These are phyloP conservation scores for Cladophialophora psammophila DNA, from an alignment of 2,329 filamentous ascomycete genomes.

Conservation along the genomic window DNA sequence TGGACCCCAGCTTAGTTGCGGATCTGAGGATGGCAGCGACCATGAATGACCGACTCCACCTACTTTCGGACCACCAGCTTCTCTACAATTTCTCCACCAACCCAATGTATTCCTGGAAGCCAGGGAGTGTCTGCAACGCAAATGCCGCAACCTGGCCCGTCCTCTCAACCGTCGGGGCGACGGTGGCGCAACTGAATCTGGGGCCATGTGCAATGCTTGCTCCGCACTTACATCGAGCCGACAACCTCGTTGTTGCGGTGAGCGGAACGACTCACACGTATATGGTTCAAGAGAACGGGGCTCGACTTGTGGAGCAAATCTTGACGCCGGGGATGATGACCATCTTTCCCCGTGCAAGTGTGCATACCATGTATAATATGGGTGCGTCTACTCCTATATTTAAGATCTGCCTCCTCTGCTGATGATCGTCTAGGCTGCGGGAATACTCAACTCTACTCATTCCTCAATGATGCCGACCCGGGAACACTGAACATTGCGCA, in stretches of 20 bases:
- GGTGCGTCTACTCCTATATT: conserved; percentile 39
- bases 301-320: conserved; percentile 47
- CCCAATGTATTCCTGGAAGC: conserved; percentile 28
- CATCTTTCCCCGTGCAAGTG: conserved; percentile 54
- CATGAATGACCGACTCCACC: conserved; percentile 53
- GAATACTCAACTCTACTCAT: conserved; percentile 54
- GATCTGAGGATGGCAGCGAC: conserved; percentile 52
- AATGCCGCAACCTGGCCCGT: conserved; percentile 56
- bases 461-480: conserved; percentile 53
- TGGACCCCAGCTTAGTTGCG: conserved; percentile 51
- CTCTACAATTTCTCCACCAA: conserved; percentile 57
- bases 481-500: conserved; percentile 56
- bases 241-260: conserved; percentile 54
- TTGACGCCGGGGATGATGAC: conserved; percentile 54
- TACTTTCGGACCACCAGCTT: conserved; percentile 56
- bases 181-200: conserved; percentile 51
- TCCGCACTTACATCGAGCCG: conserved; percentile 54
- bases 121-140: conserved; percentile 35
- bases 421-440: conserved; percentile 49
- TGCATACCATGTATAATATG: conserved; percentile 58
- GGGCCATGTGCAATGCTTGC: conserved; percentile 57
- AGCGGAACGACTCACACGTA: conserved; percentile 55
- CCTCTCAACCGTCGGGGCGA: conserved; percentile 51
- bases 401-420: not conserved
- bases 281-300: conserved; percentile 58